Evolutionary conservation across 2,329 filamentous ascomycete genomes (phyloP).

Genomic region (Aspergillus sp.): DNA sequence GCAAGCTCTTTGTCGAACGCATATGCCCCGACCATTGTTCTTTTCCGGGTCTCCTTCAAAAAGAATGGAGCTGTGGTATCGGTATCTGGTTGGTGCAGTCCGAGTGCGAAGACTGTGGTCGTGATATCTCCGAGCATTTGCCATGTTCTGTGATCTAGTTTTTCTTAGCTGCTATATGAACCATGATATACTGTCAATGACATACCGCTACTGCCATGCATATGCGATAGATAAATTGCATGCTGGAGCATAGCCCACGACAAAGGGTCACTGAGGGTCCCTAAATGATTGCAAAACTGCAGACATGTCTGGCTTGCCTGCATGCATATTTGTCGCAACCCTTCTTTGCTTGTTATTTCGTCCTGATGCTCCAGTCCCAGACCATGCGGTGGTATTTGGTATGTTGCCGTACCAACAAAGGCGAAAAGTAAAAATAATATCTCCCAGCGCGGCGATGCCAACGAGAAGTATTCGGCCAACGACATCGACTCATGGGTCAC

Average conservation of each 20-base stretch:
- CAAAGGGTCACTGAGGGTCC: constrained; percentile 20
- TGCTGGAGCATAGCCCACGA: constrained; percentile 20
- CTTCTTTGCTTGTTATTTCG: constrained; percentile 10
- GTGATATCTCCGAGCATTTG: constrained; percentile 47
- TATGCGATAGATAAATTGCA: constrained; percentile 12
- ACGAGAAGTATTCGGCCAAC: constrained; percentile 18
- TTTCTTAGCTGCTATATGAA: background rate
- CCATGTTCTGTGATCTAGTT: constrained; percentile 47
- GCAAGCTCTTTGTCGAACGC: constrained; percentile 49
- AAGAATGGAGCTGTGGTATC: constrained; percentile 32
- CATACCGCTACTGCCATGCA: constrained; percentile 20
- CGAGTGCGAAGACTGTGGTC: constrained; percentile 46
- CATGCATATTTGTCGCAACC: constrained; percentile 13
- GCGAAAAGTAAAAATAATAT: constrained; percentile 19
- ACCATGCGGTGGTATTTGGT: constrained; percentile 16
- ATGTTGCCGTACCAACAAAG: constrained; percentile 15
- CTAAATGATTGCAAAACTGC: constrained; percentile 20
- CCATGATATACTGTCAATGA: too few species aligned
- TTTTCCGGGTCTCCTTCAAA: constrained; percentile 38
- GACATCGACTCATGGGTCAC: constrained; percentile 14
- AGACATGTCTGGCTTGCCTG: constrained; percentile 21
- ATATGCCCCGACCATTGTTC: constrained; percentile 43
- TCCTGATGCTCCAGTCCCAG: constrained; percentile 7
- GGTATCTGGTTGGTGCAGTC: constrained; percentile 42
- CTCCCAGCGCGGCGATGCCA: constrained; percentile 21